These are phyloP conservation scores for Phtheirospermum japonicum DNA, from an alignment of 257 asterid genomes.

Conservation along the genomic window DNA sequence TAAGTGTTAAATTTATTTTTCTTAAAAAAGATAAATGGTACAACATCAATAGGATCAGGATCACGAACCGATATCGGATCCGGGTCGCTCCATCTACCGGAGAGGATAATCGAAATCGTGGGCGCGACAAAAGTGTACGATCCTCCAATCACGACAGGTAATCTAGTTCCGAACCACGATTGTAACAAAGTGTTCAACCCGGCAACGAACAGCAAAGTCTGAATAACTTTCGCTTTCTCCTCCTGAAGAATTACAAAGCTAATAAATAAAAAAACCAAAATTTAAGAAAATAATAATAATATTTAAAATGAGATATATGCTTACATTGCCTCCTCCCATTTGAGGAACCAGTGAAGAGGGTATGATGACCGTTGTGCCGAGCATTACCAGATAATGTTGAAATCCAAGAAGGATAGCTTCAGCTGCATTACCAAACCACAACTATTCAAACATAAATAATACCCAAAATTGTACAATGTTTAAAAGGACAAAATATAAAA, in stretches of 20 bases:
- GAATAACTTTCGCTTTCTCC: constrained; percentile 88
- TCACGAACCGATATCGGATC: constrained; percentile 70
- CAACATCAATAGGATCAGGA: constrained; percentile 12
- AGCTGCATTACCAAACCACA: constrained; percentile 46
- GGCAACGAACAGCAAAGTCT: constrained; percentile 78
- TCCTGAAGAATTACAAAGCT: constrained; percentile 35
- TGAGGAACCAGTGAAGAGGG: constrained; percentile 86
- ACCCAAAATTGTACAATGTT: background rate
- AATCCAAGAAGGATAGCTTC: constrained; percentile 92
- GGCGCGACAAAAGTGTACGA: constrained; percentile 93
- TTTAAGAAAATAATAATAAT: background rate
- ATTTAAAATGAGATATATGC: constrained; percentile 13
- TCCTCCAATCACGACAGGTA: constrained; percentile 85
- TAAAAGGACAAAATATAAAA: background rate
- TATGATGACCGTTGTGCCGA: constrained; percentile 74
- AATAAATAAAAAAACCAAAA: background rate
- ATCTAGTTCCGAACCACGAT: constrained; percentile 70
- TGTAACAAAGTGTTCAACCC: constrained; percentile 78
- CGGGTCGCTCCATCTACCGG: constrained; percentile 79
- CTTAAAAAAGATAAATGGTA: background rate
- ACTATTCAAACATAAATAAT: background rate
- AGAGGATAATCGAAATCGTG: constrained; percentile 81
- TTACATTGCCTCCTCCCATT: constrained; percentile 94
- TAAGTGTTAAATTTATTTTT: no score
- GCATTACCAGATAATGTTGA: constrained; percentile 86